phyloP scores from a whole-genome alignment of 495 filamentous ascomycete species.

The Tuber aestivum region DNA sequence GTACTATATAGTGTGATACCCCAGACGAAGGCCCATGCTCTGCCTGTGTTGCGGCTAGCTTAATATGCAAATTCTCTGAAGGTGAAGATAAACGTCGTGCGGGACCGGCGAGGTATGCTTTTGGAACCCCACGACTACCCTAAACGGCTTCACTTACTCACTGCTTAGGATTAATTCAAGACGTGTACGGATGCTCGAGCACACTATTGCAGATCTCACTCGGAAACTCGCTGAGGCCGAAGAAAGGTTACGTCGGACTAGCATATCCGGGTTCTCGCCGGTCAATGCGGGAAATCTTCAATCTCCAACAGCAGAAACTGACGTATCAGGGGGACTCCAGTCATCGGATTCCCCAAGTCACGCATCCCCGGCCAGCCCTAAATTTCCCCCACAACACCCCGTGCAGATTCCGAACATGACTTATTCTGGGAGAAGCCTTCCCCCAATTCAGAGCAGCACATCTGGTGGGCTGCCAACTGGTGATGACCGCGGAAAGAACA shows the following conservation, averaged over 20 bases:
- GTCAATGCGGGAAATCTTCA: neutral
- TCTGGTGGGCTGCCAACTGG: neutral
- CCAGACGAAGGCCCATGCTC: conserved; percentile 40
- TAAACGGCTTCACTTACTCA: neutral
- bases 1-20: conserved; percentile 37
- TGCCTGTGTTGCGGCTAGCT: conserved; percentile 38
- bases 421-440: neutral
- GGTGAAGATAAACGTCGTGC: conserved; percentile 40
- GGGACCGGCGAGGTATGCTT: conserved; percentile 39
- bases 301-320: neutral
- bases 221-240: conserved; percentile 35
- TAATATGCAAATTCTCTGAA: conserved; percentile 42
- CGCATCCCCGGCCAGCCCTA: neutral
- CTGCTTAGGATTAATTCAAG: conserved; percentile 15
- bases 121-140: neutral
- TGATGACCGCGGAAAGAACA: neutral
- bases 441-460: neutral
- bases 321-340: neutral
- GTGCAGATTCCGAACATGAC: neutral
- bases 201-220: conserved; percentile 33
- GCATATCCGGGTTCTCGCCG: conserved; percentile 6
- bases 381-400: neutral
- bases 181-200: conserved; percentile 34
- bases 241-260: conserved; percentile 15
- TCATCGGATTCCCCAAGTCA: neutral